phyloP scores from a whole-genome alignment of 768 basidiomycete genomes.

The Suillus luteus region DNA sequence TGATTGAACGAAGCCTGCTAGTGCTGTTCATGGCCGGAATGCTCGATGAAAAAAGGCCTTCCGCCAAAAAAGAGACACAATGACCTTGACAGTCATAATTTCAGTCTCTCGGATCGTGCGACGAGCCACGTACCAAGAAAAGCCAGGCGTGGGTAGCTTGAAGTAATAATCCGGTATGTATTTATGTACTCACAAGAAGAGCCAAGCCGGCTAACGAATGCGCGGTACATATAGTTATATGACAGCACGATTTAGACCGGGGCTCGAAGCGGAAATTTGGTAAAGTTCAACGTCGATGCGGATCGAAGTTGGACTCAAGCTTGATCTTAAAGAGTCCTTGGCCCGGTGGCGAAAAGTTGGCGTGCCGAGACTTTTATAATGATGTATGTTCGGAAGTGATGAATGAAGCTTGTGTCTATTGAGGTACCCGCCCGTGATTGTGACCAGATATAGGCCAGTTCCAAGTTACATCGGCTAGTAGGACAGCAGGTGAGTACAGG shows the following conservation, averaged over 20 bases:
- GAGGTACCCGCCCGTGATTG: background rate
- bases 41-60: background rate
- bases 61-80: background rate
- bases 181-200: conserved; percentile 3
- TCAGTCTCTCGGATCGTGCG: background rate
- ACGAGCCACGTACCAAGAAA: background rate
- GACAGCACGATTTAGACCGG: background rate
- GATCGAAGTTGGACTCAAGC: background rate
- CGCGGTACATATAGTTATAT: background rate
- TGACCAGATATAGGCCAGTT: background rate
- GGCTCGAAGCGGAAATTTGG: background rate
- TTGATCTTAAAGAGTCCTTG: background rate
- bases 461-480: background rate
- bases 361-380: background rate
- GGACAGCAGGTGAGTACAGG: background rate
- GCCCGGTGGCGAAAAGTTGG: background rate
- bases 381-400: background rate
- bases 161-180: background rate
- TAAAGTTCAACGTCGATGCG: background rate
- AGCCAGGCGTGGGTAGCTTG: background rate
- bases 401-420: background rate
- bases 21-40: background rate
- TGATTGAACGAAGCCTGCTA: background rate
- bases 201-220: background rate
- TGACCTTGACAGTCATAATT: background rate